Conservation (phyloP, 495 filamentous ascomycete genomes). For the Halenospora varia region DNA sequence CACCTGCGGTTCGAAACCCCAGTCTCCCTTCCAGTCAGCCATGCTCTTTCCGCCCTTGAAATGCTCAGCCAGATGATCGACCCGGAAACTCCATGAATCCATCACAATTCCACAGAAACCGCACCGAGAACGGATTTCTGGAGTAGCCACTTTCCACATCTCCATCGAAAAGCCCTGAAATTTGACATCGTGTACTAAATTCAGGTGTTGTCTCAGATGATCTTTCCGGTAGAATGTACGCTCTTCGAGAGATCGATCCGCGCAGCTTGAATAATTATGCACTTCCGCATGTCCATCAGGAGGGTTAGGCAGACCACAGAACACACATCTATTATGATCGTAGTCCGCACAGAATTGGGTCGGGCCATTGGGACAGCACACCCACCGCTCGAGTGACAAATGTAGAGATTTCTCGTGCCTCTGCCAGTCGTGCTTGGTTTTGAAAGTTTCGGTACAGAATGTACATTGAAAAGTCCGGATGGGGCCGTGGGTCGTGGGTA, state of each 20-base stretch:
- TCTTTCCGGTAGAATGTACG: constrained; percentile 83
- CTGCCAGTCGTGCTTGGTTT: constrained; percentile 81
- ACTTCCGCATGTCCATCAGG: constrained; percentile 57
- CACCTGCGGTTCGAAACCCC: constrained; percentile 61
- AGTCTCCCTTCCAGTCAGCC: constrained; percentile 69
- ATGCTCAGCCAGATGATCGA: constrained; percentile 64
- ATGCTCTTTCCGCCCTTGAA: constrained; percentile 65
- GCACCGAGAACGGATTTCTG: constrained; percentile 61
- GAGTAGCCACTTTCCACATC: constrained; percentile 58
- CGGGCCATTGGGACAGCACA: constrained; percentile 67
- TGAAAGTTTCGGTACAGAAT: constrained; percentile 77
- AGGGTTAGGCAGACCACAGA: constrained; percentile 59
- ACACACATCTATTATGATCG: constrained; percentile 55
- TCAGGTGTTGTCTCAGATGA: constrained; percentile 76
- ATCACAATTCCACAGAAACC: constrained; percentile 64
- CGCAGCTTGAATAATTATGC: constrained; percentile 69
- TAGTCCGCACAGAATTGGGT: constrained; percentile 17
- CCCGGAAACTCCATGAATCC: constrained; percentile 56
- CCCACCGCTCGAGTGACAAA: constrained; percentile 72
- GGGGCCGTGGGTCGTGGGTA: constrained; percentile 26
- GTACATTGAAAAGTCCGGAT: constrained; percentile 64
- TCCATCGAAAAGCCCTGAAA: constrained; percentile 59
- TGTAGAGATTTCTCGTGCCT: constrained; percentile 81
- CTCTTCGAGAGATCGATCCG: constrained; percentile 56
- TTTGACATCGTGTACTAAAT: constrained; percentile 69